Conservation (phyloP, 2,329 filamentous ascomycete species). For the Coniochaeta sp. region DNA sequence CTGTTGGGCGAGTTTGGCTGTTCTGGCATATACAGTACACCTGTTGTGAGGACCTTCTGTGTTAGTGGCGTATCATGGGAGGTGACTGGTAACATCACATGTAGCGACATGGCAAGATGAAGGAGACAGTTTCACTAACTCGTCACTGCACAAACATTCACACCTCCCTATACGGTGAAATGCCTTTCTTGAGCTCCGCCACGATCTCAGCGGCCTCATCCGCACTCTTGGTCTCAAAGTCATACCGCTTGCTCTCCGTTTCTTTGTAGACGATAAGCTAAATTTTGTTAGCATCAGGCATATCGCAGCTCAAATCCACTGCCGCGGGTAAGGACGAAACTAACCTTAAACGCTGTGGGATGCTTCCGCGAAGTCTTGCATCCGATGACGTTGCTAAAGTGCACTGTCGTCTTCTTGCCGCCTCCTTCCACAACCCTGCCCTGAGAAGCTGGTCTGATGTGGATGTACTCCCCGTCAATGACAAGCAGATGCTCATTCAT, state of each 20-base stretch:
- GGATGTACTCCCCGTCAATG: slow-evolving; percentile 80
- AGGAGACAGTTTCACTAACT: too few relatives aligned
- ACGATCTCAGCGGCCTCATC: slow-evolving; percentile 76
- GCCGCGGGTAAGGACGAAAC: slow-evolving; percentile 13
- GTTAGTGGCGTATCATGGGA: too few relatives aligned
- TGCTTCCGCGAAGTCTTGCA: slow-evolving; percentile 77
- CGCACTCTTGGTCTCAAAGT: slow-evolving; percentile 70
- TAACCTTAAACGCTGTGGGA: slow-evolving; percentile 71
- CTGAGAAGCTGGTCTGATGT: slow-evolving; percentile 67
- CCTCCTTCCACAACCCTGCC: slow-evolving; percentile 58
- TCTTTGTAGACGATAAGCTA: slow-evolving; percentile 67
- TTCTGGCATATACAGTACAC: too few relatives aligned
- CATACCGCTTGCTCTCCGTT: slow-evolving; percentile 72
- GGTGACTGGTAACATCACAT: too few relatives aligned
- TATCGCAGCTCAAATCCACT: too few relatives aligned
- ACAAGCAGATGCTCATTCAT: slow-evolving; percentile 69
- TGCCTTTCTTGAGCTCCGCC: slow-evolving; percentile 68
- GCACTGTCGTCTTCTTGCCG: slow-evolving; percentile 71
- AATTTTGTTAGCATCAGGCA: not conserved
- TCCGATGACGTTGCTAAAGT: slow-evolving; percentile 75
- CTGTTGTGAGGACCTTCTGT: too few relatives aligned
- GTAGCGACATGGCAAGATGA: too few relatives aligned
- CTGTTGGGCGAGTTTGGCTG: too few relatives aligned
- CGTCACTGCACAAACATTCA: too few relatives aligned
- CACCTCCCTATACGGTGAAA: slow-evolving; percentile 56